Percentiles rank a stretch among this genome's conserved stretches.
Conservation (phyloP, 805 yeast genomes). For the Kazachstania martiniae region DNA sequence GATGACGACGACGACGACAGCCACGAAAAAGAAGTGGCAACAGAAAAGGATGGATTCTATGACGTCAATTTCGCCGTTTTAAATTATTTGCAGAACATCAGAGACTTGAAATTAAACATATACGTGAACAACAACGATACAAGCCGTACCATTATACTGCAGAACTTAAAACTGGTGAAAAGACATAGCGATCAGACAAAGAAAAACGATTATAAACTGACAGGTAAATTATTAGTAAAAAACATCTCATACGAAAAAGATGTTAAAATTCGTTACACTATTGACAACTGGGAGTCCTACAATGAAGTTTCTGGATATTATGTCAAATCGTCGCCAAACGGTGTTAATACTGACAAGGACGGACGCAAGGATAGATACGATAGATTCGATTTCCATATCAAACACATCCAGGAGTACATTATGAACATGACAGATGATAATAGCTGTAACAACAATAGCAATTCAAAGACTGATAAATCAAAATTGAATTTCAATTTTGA, state of each 20-base stretch:
- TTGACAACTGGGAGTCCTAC: conserved; percentile 83
- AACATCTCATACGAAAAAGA: conserved; percentile 60
- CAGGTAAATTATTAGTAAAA: conserved; percentile 68
- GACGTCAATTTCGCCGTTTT: conserved; percentile 20
- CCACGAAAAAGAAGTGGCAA: conserved; percentile 8
- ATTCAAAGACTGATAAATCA: conserved; percentile 5
- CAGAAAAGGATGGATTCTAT: conserved; percentile 18
- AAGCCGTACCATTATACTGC: no score
- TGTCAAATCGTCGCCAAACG: no score
- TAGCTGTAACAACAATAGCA: no score
- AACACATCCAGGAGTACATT: no score
- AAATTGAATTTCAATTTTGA: conserved; percentile 10
- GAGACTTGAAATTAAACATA: conserved; percentile 16
- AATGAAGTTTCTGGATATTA: no score
- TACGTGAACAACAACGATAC: conserved; percentile 16
- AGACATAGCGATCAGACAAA: conserved; percentile 4
- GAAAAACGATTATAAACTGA: conserved; percentile 27
- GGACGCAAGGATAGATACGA: no score
- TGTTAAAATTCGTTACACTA: conserved; percentile 62
- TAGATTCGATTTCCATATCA: no score
- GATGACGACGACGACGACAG: conserved; percentile 12
- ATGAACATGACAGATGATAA: not conserved
- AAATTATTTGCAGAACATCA: conserved; percentile 13
- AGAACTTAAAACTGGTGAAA: conserved; percentile 8
- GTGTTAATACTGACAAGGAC: no score